These are phyloP conservation scores for Phylloporus rhodoxanthus DNA, from an alignment of 768 basidiomycete species.

Conservation along the genomic window DNA sequence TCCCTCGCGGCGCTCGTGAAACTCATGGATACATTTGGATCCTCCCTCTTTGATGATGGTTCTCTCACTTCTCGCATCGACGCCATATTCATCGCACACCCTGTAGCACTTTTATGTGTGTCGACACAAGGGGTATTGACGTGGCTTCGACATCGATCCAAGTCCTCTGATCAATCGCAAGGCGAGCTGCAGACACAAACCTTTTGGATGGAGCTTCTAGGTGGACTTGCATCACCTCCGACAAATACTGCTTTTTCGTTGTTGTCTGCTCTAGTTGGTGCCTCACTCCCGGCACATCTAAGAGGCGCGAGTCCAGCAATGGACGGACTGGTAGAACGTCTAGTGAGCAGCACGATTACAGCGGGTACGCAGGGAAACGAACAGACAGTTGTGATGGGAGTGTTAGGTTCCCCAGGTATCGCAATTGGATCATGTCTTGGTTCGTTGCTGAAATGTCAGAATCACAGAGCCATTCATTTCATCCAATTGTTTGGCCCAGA, in stretches of 20 bases:
- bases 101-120: constrained; percentile 34
- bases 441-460: not conserved
- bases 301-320: constrained; percentile 41
- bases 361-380: not conserved
- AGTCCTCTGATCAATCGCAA: constrained; percentile 1
- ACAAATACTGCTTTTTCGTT: constrained; percentile 33
- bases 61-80: constrained; percentile 43
- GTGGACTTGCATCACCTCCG: constrained; percentile 32
- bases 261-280: constrained; percentile 37
- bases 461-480: constrained; percentile 20
- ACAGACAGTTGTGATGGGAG: not conserved
- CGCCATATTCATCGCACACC: constrained; percentile 34
- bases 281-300: constrained; percentile 40
- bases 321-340: constrained; percentile 35
- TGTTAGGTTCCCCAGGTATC: constrained; percentile 20
- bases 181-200: constrained; percentile 12
- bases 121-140: constrained; percentile 43
- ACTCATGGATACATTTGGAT: constrained; percentile 49
- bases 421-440: not conserved
- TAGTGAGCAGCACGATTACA: constrained; percentile 8
- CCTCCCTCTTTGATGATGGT: constrained; percentile 42
- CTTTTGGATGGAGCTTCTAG: constrained; percentile 35
- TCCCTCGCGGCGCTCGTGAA: constrained; percentile 32
- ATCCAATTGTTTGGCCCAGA: constrained; percentile 10
- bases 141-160: constrained; percentile 39